Percentiles rank a stretch among this genome's conserved stretches.
Evolutionary conservation across 192 early-diverging fungal genomes (phyloP).

Genomic region (Gigaspora rosea): DNA sequence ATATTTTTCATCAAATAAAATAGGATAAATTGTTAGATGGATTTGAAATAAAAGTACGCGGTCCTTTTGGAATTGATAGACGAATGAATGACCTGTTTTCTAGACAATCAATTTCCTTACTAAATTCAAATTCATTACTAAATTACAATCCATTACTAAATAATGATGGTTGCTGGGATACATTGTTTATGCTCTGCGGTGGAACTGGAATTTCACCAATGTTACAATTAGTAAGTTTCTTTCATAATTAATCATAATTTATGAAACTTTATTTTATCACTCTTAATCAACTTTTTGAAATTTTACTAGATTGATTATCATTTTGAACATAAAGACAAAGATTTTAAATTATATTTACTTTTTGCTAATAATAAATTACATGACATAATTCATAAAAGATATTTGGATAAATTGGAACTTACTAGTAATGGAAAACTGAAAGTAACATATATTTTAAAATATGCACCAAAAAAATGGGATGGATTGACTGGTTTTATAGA

Average conservation of each 20-base stretch:
- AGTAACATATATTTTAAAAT: constrained; percentile 17
- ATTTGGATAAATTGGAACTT: not conserved
- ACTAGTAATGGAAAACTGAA: constrained; percentile 2
- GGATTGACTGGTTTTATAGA: not conserved
- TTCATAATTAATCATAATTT: not conserved
- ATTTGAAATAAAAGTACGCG: constrained; percentile 29
- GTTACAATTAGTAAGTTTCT: constrained; percentile 18
- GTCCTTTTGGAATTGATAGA: constrained; percentile 25
- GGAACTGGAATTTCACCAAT: constrained; percentile 32
- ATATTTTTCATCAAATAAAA: not conserved
- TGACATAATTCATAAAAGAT: not conserved
- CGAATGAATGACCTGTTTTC: not conserved
- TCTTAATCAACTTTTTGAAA: not conserved
- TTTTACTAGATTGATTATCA: constrained; percentile 13
- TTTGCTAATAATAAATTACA: not conserved
- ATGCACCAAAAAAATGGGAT: not conserved
- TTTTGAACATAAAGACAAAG: not conserved
- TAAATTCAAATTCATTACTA: too few species aligned
- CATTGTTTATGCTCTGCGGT: constrained; percentile 31
- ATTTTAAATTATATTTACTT: constrained; percentile 1
- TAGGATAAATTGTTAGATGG: constrained; percentile 25
- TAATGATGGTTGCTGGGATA: constrained; percentile 29
- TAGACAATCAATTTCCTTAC: not conserved
- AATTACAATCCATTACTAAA: constrained; percentile 4
- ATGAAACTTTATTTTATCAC: not conserved